Evolutionary conservation across 768 basidiomycete genomes (phyloP).

Genomic region (Kondoa subrosea): DNA sequence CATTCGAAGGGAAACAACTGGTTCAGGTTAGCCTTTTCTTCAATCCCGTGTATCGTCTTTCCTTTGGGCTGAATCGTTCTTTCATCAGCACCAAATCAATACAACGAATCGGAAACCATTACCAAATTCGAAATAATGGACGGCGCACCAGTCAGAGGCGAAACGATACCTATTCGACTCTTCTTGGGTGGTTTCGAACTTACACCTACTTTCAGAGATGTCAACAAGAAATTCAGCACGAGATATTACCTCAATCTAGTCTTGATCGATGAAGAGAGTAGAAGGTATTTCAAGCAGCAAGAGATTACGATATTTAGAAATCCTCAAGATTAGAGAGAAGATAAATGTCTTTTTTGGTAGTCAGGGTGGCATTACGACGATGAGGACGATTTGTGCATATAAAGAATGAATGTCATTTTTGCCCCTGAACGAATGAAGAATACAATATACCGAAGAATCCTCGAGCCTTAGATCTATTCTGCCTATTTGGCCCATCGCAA

Average conservation of each 20-base stretch:
- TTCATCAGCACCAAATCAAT: conserved; percentile 70
- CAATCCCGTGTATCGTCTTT: not conserved
- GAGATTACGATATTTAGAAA: conserved; percentile 62
- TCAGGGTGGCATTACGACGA: too few species aligned
- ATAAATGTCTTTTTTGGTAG: too few species aligned
- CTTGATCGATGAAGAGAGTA: conserved; percentile 92
- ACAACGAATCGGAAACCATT: conserved; percentile 96
- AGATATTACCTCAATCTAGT: conserved; percentile 95
- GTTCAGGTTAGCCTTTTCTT: conserved; percentile 36
- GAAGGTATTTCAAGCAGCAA: conserved; percentile 95
- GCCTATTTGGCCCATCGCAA: too few species aligned
- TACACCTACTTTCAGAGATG: conserved; percentile 94
- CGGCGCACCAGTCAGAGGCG: conserved; percentile 90
- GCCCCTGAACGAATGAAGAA: too few species aligned
- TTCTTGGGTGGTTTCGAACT: conserved; percentile 97
- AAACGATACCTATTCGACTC: conserved; percentile 92
- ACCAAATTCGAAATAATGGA: conserved; percentile 99
- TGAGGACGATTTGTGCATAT: too few species aligned
- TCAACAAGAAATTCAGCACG: conserved; percentile 97
- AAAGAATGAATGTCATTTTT: too few species aligned
- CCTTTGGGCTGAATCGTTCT: not conserved
- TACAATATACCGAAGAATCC: too few species aligned
- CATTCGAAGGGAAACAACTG: conserved; percentile 91
- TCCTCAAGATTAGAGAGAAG: too few species aligned
- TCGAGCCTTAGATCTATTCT: too few species aligned